Evolutionary conservation across 2,329 filamentous ascomycete species (phyloP).

Genomic region (Zasmidium citrigriseum): DNA sequence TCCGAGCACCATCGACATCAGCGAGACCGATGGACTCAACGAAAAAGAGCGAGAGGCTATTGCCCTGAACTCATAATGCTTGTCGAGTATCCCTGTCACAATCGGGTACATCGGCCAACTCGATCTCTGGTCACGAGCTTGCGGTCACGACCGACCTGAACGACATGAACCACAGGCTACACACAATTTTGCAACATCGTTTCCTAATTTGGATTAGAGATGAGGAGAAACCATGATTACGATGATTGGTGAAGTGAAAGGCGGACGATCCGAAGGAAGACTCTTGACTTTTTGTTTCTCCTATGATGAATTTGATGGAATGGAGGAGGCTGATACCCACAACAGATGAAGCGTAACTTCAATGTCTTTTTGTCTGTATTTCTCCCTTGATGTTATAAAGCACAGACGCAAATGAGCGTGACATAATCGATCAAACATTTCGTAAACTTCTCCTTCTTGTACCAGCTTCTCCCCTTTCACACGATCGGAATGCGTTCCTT

Average conservation of each 20-base stretch:
- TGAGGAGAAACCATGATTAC: too few relatives aligned
- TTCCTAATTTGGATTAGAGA: neutral
- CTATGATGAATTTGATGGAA: neutral
- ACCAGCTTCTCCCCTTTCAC: neutral
- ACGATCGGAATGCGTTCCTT: neutral
- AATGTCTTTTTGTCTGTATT: neutral
- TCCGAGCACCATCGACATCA: constrained; percentile 9
- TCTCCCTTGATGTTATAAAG: neutral
- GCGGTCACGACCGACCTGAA: too few relatives aligned
- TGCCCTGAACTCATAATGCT: constrained; percentile 6
- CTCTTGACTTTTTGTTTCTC: neutral
- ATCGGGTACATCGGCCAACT: neutral
- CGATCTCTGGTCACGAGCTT: too few relatives aligned
- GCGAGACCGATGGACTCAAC: constrained; percentile 15
- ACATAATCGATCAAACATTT: neutral
- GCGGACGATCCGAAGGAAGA: too few relatives aligned
- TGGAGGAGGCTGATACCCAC: constrained; percentile 6
- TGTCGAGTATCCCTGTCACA: neutral
- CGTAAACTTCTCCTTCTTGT: neutral
- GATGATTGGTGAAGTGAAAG: too few relatives aligned
- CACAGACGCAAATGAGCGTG: neutral
- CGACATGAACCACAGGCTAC: neutral
- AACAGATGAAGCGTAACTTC: neutral
- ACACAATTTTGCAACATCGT: neutral
- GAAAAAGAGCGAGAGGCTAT: constrained; percentile 19